A percentile compares a stretch with the other conserved stretches of the same genome.
Evolutionary conservation across 176 grass and related monocot species (phyloP).

Genomic region (Oryza meyeriana): DNA sequence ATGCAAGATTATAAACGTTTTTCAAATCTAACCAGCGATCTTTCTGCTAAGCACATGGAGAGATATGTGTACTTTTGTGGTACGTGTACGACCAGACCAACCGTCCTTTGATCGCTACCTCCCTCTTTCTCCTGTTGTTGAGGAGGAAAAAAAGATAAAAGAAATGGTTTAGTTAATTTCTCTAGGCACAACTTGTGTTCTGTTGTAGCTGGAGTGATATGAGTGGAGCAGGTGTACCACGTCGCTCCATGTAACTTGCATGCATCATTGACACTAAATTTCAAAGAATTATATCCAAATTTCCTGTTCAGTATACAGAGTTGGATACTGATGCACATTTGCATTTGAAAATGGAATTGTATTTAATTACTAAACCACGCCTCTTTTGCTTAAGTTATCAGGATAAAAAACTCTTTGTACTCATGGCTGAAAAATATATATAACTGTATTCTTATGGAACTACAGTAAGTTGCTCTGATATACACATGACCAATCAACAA

Average conservation of each 20-base stretch:
- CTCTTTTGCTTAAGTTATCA: neutral
- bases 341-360: neutral
- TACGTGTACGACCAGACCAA: conserved; percentile 23
- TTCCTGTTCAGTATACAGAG: neutral
- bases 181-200: neutral
- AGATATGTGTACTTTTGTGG: neutral
- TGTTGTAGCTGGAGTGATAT: neutral
- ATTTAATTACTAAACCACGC: neutral
- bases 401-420: too few species aligned
- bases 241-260: neutral
- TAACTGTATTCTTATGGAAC: too few species aligned
- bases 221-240: neutral
- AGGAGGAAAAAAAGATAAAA: neutral
- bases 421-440: too few species aligned
- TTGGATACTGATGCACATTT: neutral
- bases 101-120: conserved; percentile 1
- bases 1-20: neutral
- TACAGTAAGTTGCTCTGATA: too few species aligned
- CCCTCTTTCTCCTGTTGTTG: neutral
- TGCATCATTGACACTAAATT: neutral
- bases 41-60: conserved; percentile 25
- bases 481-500: too few species aligned
- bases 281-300: neutral
- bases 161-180: neutral
- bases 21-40: conserved; percentile 20